phyloP scores from a whole-genome alignment of 352 stramenopile species.

The Pythium aphanidermatum region DNA sequence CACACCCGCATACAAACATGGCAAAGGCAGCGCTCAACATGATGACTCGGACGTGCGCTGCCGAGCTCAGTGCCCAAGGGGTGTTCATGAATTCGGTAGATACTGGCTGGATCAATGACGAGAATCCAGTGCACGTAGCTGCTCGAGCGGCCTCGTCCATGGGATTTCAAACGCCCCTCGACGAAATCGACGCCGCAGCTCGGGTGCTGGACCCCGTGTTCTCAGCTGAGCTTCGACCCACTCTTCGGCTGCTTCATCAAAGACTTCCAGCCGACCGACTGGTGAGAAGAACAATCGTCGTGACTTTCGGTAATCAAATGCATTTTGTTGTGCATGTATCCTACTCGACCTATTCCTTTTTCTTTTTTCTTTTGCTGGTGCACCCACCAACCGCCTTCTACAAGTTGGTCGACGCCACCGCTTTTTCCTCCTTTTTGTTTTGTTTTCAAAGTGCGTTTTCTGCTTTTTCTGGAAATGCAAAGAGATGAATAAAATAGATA shows the following conservation, averaged over 20 bases:
- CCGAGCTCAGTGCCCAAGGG: constrained; percentile 87
- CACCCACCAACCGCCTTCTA: neutral
- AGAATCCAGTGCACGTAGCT: constrained; percentile 93
- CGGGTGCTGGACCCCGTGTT: constrained; percentile 95
- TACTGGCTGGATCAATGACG: constrained; percentile 98
- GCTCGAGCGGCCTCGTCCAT: constrained; percentile 78
- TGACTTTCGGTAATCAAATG: neutral
- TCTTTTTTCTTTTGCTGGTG: constrained; percentile 15
- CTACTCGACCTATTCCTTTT: constrained; percentile 10
- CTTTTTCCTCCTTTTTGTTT: constrained; percentile 27
- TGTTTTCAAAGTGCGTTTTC: constrained; percentile 23
- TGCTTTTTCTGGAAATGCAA: constrained; percentile 21
- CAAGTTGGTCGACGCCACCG: neutral
- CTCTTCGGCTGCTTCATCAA: constrained; percentile 81
- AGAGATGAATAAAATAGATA: constrained; percentile 14
- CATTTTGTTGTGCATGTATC: constrained; percentile 3
- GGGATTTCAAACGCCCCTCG: constrained; percentile 95
- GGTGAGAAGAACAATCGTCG: constrained; percentile 37
- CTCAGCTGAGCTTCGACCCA: constrained; percentile 37
- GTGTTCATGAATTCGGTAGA: constrained; percentile 98
- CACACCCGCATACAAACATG: constrained; percentile 98
- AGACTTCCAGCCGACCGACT: constrained; percentile 85
- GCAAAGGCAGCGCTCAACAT: constrained; percentile 97
- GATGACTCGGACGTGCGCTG: constrained; percentile 94
- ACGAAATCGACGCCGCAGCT: constrained; percentile 95